These are phyloP conservation scores for Cryphonectria parasitica DNA, from an alignment of 2,329 filamentous ascomycete species.

Conservation along the genomic window DNA sequence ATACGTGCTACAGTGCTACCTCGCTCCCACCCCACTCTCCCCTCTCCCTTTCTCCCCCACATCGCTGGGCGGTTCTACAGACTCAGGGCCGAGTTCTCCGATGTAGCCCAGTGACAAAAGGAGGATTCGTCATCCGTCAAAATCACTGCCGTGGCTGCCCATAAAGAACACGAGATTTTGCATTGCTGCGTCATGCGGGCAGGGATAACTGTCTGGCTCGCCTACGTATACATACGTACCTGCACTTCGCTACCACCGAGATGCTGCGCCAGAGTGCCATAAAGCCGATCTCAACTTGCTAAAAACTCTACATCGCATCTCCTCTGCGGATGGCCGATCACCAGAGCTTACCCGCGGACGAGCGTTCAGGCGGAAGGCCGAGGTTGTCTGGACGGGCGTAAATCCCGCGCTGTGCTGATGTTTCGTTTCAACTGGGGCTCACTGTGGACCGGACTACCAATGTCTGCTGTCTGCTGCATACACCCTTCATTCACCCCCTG, in stretches of 20 bases:
- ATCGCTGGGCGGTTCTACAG: too few species aligned
- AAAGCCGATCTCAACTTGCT: not conserved
- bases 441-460: not conserved
- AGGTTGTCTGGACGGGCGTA: not conserved
- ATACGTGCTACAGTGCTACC: not conserved
- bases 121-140: slow-evolving; percentile 5
- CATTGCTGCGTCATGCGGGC: not conserved
- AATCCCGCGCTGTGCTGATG: not conserved
- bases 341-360: not conserved
- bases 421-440: slow-evolving; percentile 1
- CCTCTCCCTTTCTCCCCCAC: too few species aligned
- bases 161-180: not conserved
- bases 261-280: not conserved
- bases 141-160: not conserved
- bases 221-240: not conserved
- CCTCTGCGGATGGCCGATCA: not conserved
- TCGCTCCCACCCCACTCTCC: not conserved
- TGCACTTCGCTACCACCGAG: not conserved
- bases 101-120: not conserved
- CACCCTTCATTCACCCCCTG: not conserved
- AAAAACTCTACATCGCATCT: not conserved
- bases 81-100: not conserved
- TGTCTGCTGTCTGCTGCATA: not conserved
- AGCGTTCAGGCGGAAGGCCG: not conserved
- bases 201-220: not conserved